These are phyloP conservation scores for Talaromyces amestolkiae DNA, from an alignment of 2,329 filamentous ascomycete species.

Conservation along the genomic window DNA sequence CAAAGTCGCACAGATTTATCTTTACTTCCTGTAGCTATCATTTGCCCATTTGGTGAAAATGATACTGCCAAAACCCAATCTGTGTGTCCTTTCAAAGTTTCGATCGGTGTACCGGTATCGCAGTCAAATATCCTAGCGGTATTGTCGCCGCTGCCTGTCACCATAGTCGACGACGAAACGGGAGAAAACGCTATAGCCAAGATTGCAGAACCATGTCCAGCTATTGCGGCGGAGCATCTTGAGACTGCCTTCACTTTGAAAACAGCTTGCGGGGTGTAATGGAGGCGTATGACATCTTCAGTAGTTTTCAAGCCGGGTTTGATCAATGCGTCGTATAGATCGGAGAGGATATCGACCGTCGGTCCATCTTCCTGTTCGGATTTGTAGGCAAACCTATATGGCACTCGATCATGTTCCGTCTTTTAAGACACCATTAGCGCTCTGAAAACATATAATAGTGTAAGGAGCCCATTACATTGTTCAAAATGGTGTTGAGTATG, in stretches of 20 bases:
- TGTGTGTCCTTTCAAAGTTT: conserved; percentile 82
- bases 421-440: conserved; percentile 25
- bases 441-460: not conserved
- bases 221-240: conserved; percentile 81
- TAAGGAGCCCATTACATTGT: conserved; percentile 55
- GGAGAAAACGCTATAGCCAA: conserved; percentile 84
- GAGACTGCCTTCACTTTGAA: conserved; percentile 92
- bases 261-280: conserved; percentile 79
- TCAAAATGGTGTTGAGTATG: conserved; percentile 79
- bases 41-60: conserved; percentile 79
- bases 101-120: conserved; percentile 83
- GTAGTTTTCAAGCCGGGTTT: conserved; percentile 53
- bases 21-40: conserved; percentile 86
- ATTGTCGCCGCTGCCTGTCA: conserved; percentile 85
- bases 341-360: conserved; percentile 46
- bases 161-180: conserved; percentile 69
- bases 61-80: conserved; percentile 86
- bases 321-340: conserved; percentile 53
- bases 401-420: conserved; percentile 61
- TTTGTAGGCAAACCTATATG: conserved; percentile 64
- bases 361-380: conserved; percentile 37
- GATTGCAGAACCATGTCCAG: conserved; percentile 89
- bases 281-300: conserved; percentile 61
- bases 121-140: conserved; percentile 94
- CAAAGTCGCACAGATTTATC: conserved; percentile 89